These are phyloP conservation scores for Mortierella sp. DNA, from an alignment of 371 early-diverging fungal species.

Conservation along the genomic window DNA sequence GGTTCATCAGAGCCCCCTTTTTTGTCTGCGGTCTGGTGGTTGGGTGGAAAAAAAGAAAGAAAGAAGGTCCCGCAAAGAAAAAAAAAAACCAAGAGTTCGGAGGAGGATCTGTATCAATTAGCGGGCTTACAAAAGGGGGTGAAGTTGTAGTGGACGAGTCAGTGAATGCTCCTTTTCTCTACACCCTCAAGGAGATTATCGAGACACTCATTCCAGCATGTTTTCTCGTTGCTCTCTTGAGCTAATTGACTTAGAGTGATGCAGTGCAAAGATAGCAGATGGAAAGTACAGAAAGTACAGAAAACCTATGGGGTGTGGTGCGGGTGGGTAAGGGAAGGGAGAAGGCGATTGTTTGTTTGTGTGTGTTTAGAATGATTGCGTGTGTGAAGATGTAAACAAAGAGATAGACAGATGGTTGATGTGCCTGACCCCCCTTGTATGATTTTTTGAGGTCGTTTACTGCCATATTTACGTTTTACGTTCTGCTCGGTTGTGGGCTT, in stretches of 20 bases:
- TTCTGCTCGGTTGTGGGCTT: not conserved
- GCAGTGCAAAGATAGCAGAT: not conserved
- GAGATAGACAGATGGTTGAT: not conserved
- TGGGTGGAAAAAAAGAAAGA: not conserved
- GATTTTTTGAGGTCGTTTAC: not conserved
- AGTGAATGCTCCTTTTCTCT: not conserved
- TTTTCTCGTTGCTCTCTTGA: not conserved
- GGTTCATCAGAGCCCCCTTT: not conserved
- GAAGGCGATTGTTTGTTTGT: not conserved
- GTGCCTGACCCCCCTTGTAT: not conserved
- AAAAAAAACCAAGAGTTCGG: not conserved
- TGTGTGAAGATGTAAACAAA: conserved; percentile 2
- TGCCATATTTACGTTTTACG: not conserved
- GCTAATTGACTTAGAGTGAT: not conserved
- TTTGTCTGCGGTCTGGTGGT: not conserved
- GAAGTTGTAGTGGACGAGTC: no score
- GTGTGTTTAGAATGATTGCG: not conserved
- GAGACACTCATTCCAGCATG: not conserved
- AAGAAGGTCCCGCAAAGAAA: not conserved
- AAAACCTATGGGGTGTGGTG: not conserved
- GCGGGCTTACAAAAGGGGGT: not conserved
- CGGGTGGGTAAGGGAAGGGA: not conserved
- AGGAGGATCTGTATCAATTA: conserved; percentile 3
- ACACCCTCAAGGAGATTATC: not conserved
- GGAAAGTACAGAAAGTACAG: not conserved